A percentile compares a stretch with the other conserved stretches of the same genome.
These are phyloP conservation scores for Jackrogersella multiformis DNA, from an alignment of 495 filamentous ascomycete species.

Conservation along the genomic window DNA sequence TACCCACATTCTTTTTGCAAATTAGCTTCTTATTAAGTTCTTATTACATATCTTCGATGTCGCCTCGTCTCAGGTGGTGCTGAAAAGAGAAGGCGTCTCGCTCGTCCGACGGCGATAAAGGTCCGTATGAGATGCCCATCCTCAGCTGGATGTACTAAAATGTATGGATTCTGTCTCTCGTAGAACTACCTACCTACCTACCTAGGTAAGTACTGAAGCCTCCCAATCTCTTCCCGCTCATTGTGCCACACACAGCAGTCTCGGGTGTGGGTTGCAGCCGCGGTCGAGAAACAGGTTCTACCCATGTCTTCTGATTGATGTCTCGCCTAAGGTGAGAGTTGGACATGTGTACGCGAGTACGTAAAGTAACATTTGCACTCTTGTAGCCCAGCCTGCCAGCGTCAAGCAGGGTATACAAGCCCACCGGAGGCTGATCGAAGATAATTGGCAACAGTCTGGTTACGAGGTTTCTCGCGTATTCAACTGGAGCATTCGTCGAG, in stretches of 20 bases:
- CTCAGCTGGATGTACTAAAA: too few relatives aligned
- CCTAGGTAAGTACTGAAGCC: constrained; percentile 4
- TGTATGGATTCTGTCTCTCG: too few relatives aligned
- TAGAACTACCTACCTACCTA: too few relatives aligned
- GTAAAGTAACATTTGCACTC: not conserved
- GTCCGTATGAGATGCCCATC: not conserved
- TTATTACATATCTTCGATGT: constrained; percentile 14
- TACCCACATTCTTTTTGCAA: constrained; percentile 2
- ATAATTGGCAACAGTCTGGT: not conserved
- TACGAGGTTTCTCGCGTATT: constrained; percentile 4
- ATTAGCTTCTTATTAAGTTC: constrained; percentile 28
- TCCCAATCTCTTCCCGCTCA: constrained; percentile 23
- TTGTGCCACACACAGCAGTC: constrained; percentile 33
- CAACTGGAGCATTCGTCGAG: constrained; percentile 3
- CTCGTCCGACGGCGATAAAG: constrained; percentile 27
- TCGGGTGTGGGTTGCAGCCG: constrained; percentile 39
- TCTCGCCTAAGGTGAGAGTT: constrained; percentile 28
- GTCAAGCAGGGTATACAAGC: constrained; percentile 16
- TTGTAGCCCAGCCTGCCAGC: constrained; percentile 5
- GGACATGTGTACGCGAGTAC: constrained; percentile 8
- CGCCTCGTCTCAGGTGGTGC: constrained; percentile 42
- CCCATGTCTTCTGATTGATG: constrained; percentile 16
- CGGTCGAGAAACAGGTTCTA: constrained; percentile 11
- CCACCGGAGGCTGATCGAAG: constrained; percentile 11
- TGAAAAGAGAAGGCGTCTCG: constrained; percentile 40